phyloP scores from a whole-genome alignment of 148 eudicot species.

The Talinum fruticosum region DNA sequence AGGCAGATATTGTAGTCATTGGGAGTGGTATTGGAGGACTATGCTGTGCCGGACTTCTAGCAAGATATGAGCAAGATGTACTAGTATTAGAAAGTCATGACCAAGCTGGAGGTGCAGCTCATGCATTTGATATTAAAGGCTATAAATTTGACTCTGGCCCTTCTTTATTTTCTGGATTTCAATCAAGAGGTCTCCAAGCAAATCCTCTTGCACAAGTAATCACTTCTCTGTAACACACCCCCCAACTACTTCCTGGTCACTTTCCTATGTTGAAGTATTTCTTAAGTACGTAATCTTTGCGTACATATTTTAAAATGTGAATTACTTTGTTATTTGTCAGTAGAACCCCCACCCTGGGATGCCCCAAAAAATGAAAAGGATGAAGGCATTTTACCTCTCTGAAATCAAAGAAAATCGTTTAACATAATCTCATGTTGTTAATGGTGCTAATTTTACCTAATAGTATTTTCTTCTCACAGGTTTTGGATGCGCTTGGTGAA shows the following conservation, averaged over 20 bases:
- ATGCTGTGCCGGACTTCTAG: slow-evolving; percentile 84
- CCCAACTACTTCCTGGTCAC: background rate
- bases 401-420: no score
- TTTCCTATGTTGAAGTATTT: background rate
- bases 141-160: slow-evolving; percentile 96
- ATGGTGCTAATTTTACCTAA: no score
- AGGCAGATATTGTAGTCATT: slow-evolving; percentile 87
- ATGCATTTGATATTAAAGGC: slow-evolving; percentile 80
- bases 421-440: no score
- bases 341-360: no score
- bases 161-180: slow-evolving; percentile 92
- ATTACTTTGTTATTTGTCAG: no score
- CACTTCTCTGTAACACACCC: no score
- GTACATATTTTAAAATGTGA: no score
- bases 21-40: slow-evolving; percentile 97
- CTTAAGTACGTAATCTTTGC: background rate
- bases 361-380: no score
- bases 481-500: slow-evolving; percentile 94
- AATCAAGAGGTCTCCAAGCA: slow-evolving; percentile 97
- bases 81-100: slow-evolving; percentile 89
- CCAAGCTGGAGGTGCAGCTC: slow-evolving; percentile 95
- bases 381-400: no score
- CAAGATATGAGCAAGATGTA: slow-evolving; percentile 85
- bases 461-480: slow-evolving; percentile 37
- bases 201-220: slow-evolving; percentile 97